phyloP scores from a whole-genome alignment of 2,329 filamentous ascomycete genomes.

The Stenocarpella maydis region DNA sequence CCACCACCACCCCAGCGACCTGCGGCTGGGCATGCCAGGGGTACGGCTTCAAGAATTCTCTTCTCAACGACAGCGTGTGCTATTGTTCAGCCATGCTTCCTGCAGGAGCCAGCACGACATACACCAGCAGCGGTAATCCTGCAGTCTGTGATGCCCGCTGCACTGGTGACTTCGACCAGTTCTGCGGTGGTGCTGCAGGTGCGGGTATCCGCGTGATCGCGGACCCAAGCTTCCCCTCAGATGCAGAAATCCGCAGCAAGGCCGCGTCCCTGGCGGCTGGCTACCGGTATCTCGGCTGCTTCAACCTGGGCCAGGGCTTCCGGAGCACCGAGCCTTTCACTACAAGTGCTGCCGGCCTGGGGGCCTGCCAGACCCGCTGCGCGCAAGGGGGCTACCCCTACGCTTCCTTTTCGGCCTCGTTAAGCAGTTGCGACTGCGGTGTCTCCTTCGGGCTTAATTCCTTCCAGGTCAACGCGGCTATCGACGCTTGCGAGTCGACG shows the following conservation, averaged over 20 bases:
- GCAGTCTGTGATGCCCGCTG: neutral
- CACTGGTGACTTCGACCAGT: neutral
- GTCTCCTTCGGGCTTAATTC: slow-evolving; percentile 29
- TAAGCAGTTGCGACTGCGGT: slow-evolving; percentile 35
- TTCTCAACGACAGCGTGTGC: neutral
- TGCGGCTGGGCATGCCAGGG: slow-evolving; percentile 7
- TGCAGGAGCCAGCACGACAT: neutral
- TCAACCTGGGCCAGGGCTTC: neutral
- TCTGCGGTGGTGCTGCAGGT: neutral
- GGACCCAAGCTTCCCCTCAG: neutral
- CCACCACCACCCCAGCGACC: neutral
- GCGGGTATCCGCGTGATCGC: neutral
- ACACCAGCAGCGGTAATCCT: neutral
- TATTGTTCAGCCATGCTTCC: neutral
- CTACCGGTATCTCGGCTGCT: slow-evolving; percentile 6
- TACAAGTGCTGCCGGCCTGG: too few species aligned
- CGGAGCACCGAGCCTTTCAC: too few species aligned
- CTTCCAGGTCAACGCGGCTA: slow-evolving; percentile 30
- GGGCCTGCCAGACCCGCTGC: neutral
- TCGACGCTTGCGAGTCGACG: slow-evolving; percentile 39
- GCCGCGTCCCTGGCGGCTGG: neutral
- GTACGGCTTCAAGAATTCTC: neutral
- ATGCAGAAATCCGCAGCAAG: neutral
- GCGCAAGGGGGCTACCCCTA: neutral
- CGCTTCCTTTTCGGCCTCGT: neutral